A percentile compares a stretch with the other conserved stretches of the same genome.
Evolutionary conservation across 352 stramenopile species (phyloP).

Genomic region (Pilasporangium apinafurcum): DNA sequence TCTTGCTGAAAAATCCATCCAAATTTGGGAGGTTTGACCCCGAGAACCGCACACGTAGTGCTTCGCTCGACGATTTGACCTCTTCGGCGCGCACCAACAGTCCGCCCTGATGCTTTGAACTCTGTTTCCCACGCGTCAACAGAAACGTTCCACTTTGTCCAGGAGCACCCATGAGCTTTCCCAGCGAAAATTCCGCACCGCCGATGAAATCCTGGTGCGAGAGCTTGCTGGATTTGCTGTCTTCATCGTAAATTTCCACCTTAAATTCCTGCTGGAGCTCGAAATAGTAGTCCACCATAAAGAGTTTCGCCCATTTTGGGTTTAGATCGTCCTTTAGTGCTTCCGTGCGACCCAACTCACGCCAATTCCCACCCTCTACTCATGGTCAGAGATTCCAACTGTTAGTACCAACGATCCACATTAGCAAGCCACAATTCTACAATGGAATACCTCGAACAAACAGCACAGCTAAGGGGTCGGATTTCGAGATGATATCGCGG

Average conservation of each 20-base stretch:
- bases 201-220: conserved; percentile 77
- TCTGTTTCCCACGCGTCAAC: conserved; percentile 34
- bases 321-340: conserved; percentile 67
- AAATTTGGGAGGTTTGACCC: conserved; percentile 47
- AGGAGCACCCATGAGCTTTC: conserved; percentile 69
- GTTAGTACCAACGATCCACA: too few relatives aligned
- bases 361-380: conserved; percentile 53
- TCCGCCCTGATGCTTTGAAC: conserved; percentile 33
- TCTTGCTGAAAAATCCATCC: conserved; percentile 63
- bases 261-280: conserved; percentile 79
- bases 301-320: conserved; percentile 72
- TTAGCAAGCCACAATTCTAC: too few relatives aligned
- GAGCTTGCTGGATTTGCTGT: conserved; percentile 55
- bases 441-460: conserved; percentile 28
- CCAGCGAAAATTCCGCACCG: conserved; percentile 63
- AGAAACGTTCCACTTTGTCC: conserved; percentile 57
- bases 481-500: conserved; percentile 84
- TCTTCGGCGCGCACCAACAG: conserved; percentile 59
- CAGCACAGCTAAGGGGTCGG: conserved; percentile 79
- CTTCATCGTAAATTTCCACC: conserved; percentile 85
- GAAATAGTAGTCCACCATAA: conserved; percentile 83
- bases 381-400: too few relatives aligned
- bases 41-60: conserved; percentile 38
- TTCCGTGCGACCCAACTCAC: conserved; percentile 72
- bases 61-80: conserved; percentile 35